Evolutionary conservation across 2,329 filamentous ascomycete genomes (phyloP), one percentile per base, ranked within the genome.

Genomic region (Aspergillus chevalieri): DNA sequence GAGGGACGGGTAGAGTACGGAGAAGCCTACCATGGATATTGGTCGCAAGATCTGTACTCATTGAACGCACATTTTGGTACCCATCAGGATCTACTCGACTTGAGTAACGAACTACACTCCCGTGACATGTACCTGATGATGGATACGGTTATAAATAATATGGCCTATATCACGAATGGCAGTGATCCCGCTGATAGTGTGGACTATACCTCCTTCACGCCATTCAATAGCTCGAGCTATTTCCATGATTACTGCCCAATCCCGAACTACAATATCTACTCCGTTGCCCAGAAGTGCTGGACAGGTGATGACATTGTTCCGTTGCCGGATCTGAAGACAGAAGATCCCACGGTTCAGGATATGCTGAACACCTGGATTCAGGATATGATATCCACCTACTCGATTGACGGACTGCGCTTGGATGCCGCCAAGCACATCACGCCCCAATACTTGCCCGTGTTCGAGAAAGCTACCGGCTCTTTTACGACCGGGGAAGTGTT

Each of bases 71-170:
- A 78, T 50, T 79, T 77, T 50, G 77, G 77, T 4, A 72, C 70
- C 10, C 65, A 64, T 22, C 65, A 69, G 26, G 76, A 79, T 53
- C 60, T 80, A 48, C 68, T 73, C 33, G 72, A 70, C 43, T 60
- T 80, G 8, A 71, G 70, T 34, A 63, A 60, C 26, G 70, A 73
- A 7, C 59, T 78, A 9, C 77, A 79, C 57, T 54, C 53, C 12
- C 68, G 62, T 55, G 74, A 68, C 50, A 79, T 74, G 75, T 78
- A 74, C 52, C 55, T 80, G 9, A 78, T 79, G 76, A 68, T 78
- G 43, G 77, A 79, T 53, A 70, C 76, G 2, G 76, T 78, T 8
- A 70, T 75, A 36, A 79, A 79, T 58, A 74, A 79, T 49, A 69
- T 74, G 66, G 71, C 62, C 6, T 66, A 58, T 10, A 59, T 64